phyloP scores from a whole-genome alignment of 805 yeast genomes.

The Candida easanensis region DNA sequence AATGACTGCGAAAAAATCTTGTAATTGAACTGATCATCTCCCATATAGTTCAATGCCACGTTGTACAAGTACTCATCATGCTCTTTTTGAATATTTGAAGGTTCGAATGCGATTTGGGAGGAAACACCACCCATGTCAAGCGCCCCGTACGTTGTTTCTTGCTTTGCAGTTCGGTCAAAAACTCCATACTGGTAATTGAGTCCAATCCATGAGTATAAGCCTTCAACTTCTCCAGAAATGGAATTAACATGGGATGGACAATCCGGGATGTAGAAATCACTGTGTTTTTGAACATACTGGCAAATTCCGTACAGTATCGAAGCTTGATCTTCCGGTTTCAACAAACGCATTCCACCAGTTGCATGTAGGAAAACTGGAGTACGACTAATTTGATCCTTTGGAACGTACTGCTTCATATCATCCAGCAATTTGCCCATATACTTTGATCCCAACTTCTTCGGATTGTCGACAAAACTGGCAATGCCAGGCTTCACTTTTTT shows the following conservation, averaged over 20 bases:
- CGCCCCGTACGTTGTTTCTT: conserved; percentile 58
- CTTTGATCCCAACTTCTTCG: conserved; percentile 49
- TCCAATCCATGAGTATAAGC: conserved; percentile 65
- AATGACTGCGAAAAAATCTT: conserved; percentile 54
- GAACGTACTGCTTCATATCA: conserved; percentile 49
- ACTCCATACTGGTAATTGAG: conserved; percentile 53
- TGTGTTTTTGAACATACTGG: conserved; percentile 41
- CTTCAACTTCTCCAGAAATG: conserved; percentile 65
- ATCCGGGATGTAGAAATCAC: conserved; percentile 57
- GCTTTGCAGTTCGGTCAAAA: conserved; percentile 31
- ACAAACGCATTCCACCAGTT: conserved; percentile 64
- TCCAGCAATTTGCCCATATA: conserved; percentile 50
- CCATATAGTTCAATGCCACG: conserved; percentile 39
- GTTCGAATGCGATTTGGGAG: conserved; percentile 68
- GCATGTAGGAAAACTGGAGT: conserved; percentile 71
- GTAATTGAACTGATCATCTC: conserved; percentile 30
- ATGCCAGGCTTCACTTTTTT: conserved; percentile 51
- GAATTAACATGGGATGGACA: conserved; percentile 57
- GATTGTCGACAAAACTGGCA: conserved; percentile 44
- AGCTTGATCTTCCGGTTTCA: conserved; percentile 50
- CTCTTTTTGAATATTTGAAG: conserved; percentile 32
- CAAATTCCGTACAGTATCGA: conserved; percentile 48
- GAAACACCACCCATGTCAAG: conserved; percentile 99
- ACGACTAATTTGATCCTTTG: conserved; percentile 54
- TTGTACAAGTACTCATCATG: conserved; percentile 44